Percentiles rank a stretch among this genome's conserved stretches.
Conservation (phyloP, 2,329 filamentous ascomycete species). For the Lachnellula arida region DNA sequence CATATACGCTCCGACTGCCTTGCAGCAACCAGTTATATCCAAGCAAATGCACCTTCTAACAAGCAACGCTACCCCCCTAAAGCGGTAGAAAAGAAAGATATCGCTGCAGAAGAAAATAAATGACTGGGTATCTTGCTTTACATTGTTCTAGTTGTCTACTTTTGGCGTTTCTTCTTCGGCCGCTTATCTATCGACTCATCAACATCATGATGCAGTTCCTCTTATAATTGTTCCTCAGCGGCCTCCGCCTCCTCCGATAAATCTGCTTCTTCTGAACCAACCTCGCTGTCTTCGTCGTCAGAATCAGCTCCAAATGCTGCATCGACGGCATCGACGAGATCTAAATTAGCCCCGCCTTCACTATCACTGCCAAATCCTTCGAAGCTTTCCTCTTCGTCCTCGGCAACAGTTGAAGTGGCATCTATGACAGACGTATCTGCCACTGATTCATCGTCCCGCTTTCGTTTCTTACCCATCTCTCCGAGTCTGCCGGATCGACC, state of each 20-base stretch:
- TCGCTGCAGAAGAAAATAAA: not conserved
- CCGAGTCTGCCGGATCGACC: conserved; percentile 75
- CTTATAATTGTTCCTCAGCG: conserved; percentile 29
- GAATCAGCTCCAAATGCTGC: conserved; percentile 30
- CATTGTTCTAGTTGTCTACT: conserved; percentile 14
- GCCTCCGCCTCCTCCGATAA: conserved; percentile 24
- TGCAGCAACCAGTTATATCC: too few species aligned
- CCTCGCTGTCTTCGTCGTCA: conserved; percentile 37
- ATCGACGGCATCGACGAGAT: conserved; percentile 29
- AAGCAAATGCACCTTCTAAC: too few species aligned
- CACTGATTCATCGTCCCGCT: conserved; percentile 49
- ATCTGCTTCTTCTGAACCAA: conserved; percentile 39
- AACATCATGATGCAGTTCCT: conserved; percentile 25
- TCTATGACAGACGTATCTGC: conserved; percentile 36
- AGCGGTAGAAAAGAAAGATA: not conserved
- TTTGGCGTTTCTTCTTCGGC: conserved; percentile 31
- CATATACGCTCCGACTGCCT: too few species aligned
- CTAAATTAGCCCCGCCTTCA: conserved; percentile 26
- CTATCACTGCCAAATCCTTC: conserved; percentile 44
- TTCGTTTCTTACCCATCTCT: conserved; percentile 82
- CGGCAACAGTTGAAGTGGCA: conserved; percentile 26
- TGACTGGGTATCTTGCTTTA: not conserved
- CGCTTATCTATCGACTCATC: conserved; percentile 15
- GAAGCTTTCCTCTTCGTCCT: conserved; percentile 37
- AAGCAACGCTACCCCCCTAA: too few species aligned